Base-by-base conservation (phyloP, 805 yeast genomes). In the Candida ovalis region DNA sequence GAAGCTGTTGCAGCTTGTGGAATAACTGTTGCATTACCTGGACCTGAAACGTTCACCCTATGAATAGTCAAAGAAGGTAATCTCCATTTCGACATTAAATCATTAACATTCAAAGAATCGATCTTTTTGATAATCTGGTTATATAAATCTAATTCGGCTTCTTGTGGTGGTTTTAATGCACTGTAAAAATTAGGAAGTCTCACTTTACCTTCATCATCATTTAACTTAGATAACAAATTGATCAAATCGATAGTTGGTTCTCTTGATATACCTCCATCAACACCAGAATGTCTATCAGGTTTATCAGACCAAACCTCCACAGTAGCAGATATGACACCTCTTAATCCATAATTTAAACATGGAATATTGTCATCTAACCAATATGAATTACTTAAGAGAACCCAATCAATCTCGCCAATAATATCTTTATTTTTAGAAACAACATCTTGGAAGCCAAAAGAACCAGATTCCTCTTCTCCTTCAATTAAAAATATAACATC, bases 401-500 rank as follows among this genome's bases (percentile, higher is more conserved):
- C 82, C 95, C 96, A 91, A 68, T 92, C 97, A 48, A 94, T 80
- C 9, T 76, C 71, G 1, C 91, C 91, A 57, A 91, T 81, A 4
- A 78, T 50, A 1, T 64, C 65, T 47, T 74, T 71, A 58, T 84
- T 68, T 28, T 73, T 62, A 23, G 61, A 58, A n/a, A 92, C 77
- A 0, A 85, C 82, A 3, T 80, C 75, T 57, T 82, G 82, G 62
- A 92, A 89, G 0, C 97, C 97, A 57, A 77, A 78, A 0, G 96
- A 88, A 1, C 97, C 98, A 48, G 88, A 78, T 64, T 92, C 99
- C 67, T 94, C 99, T 64, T 90, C 97, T 40, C 99, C 99, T 67
- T 92, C 99, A 43, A 92, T 75, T 15, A 92, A 61, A 58, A 94
- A 91, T 0, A 86, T 81, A 3, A 92, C 84, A 63, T 92, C 96